A percentile compares a stretch with the other conserved stretches of the same genome.
Conservation (phyloP, 2,329 filamentous ascomycete species). For the Aspergillus pseudoviridinutans region DNA sequence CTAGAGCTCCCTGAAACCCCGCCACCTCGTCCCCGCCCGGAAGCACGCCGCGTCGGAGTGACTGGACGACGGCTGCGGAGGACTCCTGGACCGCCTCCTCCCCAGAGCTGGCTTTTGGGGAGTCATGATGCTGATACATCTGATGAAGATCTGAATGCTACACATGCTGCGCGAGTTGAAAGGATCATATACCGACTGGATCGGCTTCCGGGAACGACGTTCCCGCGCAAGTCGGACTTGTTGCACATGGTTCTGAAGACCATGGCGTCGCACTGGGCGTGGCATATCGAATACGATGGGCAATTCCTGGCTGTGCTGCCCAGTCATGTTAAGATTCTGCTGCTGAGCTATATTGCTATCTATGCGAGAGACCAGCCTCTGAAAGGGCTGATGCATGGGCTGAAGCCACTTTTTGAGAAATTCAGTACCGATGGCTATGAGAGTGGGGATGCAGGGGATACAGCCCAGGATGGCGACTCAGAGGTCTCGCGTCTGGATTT, state of each 20-base stretch:
- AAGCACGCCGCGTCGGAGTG: constrained; percentile 28
- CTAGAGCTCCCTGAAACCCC: constrained; percentile 43
- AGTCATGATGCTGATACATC: constrained; percentile 6
- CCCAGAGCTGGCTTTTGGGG: constrained; percentile 42
- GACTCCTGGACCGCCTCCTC: constrained; percentile 44
- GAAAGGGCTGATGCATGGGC: constrained; percentile 36
- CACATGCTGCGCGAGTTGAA: constrained; percentile 14
- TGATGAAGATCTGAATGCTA: constrained; percentile 6
- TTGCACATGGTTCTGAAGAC: constrained; percentile 50
- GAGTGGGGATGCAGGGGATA: constrained; percentile 17
- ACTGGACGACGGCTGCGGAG: constrained; percentile 32
- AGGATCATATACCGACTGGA: constrained; percentile 31
- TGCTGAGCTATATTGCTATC: constrained; percentile 55
- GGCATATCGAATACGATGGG: constrained; percentile 55
- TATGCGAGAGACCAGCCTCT: constrained; percentile 45
- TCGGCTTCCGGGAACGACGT: constrained; percentile 36
- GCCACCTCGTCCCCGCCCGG: constrained; percentile 39
- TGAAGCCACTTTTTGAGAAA: constrained; percentile 48
- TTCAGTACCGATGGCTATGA: constrained; percentile 7
- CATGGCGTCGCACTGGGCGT: constrained; percentile 54
- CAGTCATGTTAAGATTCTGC: constrained; percentile 46
- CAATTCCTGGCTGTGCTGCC: constrained; percentile 52
- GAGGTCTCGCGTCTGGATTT: constrained; percentile 53
- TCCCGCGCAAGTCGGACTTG: constrained; percentile 42
- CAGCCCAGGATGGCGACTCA: constrained; percentile 25